Evolutionary conservation across 2,329 filamentous ascomycete species (phyloP), one percentile per base, ranked within the genome.

Genomic region (Onygena corvina): DNA sequence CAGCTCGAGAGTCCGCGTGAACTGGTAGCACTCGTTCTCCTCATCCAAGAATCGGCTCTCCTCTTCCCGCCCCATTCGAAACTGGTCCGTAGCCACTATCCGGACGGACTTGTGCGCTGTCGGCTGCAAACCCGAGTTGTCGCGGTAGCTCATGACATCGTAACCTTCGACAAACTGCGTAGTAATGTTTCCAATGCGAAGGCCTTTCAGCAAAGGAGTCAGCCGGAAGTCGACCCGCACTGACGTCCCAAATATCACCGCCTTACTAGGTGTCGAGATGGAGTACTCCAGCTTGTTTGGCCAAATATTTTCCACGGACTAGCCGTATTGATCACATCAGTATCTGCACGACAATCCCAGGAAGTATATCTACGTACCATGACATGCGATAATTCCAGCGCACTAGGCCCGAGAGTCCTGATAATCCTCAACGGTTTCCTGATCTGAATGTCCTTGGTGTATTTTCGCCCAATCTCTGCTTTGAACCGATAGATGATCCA

Each of bases 271-370:
- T 8, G 94, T 86, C 51, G 86, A 80, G 54, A 98, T 88, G 25
- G 87, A 90, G 69, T 98, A 98, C 64, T 94, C 86, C 58, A 96
- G 79, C 72, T 98, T 98, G 71, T 94, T 92, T 4, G 88, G 85
- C 92, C 92, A 98, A 55, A 94, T 84, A 61, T 95, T 95, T 67
- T 95, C 89, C 55, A 96, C 89, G 54, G 86, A 76, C 50, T 52
- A 40, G 23, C 6, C 12, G n/a, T 27, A 16, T 44, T 30, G 5
- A 11, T 45, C 49, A 42, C 49, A 49, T 6, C 35, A 11, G 4
- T 21, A 14, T 33, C 16, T 46, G 30, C 14, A 5, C 9, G 5
- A 11, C 29, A 36, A 16, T 23, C 12, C 34, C 16, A 11, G 27
- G 12, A 20, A n/a, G n/a, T 14, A 45, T 11, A 29, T 29, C 29